Evolutionary conservation across 805 yeast genomes (phyloP).

Genomic region (Danielia reshetovae): DNA sequence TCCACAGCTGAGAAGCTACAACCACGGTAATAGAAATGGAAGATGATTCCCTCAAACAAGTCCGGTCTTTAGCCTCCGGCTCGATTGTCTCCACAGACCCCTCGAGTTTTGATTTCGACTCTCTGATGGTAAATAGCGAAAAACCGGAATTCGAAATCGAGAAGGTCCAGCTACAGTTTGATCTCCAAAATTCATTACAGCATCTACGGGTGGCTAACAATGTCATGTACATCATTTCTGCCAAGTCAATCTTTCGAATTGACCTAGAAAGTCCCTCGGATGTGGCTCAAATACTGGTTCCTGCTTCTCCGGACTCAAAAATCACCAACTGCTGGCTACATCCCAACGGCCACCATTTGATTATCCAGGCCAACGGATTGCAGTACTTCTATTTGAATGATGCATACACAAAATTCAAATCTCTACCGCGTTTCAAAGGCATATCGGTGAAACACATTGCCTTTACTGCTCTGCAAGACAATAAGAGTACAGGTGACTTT

Average conservation of each 20-base stretch:
- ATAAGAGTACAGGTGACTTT: conserved; percentile 27
- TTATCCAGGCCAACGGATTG: conserved; percentile 23
- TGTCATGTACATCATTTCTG: conserved; percentile 30
- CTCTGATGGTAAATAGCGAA: conserved; percentile 3
- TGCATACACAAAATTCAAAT: conserved; percentile 37
- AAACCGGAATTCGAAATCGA: conserved; percentile 29
- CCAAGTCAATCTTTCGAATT: conserved; percentile 23
- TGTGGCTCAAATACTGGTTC: conserved; percentile 22
- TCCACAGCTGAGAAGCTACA: too few species aligned
- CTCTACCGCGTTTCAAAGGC: conserved; percentile 46
- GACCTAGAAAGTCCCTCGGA: conserved; percentile 35
- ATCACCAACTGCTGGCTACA: conserved; percentile 34
- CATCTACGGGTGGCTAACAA: conserved; percentile 29
- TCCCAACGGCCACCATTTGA: conserved; percentile 33
- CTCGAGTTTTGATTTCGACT: conserved; percentile 1
- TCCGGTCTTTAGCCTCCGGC: conserved; percentile 1
- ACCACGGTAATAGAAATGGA: too few species aligned
- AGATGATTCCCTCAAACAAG: conserved; percentile 1
- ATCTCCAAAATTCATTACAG: conserved; percentile 22
- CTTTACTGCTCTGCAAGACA: conserved; percentile 11
- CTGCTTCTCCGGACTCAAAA: conserved; percentile 11
- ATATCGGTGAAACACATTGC: conserved; percentile 27
- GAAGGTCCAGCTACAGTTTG: conserved; percentile 38
- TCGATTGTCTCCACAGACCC: conserved; percentile 1
- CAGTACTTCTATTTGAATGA: conserved; percentile 42